Base-by-base conservation (phyloP, 805 yeast species). In the Ogataea methylovora region DNA sequence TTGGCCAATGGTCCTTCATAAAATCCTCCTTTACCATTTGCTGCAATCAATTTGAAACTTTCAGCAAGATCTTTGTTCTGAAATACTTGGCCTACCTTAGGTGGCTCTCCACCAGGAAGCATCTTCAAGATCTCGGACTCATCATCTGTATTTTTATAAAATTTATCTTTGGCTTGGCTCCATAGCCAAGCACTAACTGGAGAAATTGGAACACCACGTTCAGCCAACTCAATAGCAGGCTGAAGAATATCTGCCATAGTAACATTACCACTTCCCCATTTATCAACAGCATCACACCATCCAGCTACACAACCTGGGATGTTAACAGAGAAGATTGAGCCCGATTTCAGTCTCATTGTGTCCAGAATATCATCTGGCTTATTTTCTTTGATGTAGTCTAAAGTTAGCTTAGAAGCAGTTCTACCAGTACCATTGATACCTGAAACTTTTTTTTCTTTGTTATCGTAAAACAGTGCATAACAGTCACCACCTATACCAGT, bases 241-340 rank as follows among this genome's bases (percentile, higher is more conserved):
- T 67, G 64, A 23, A 79, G 55, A 21, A 79, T 65, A 38, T 82
- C 77, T 2, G 54, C 71, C 45, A 82, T 54, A 0, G 75, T 46
- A 10, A 83, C 73, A 7, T 72, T 73, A 2, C 83, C 82, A 19
- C 83, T 74, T 2, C 94, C 92, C 84, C 87, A 83, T 38, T 56
- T 61, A 27, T 73, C 76, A 25, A 71, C 58, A 3, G 84, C 71
- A 52, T 83, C 92, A 29, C 67, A 52, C 92, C 92, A 84, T 0
- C 85, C 90, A 5, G 85, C 84, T 31, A 82, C 67, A 2, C 85
- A 79, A 4, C 94, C 94, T 0, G 92, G 92, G 4, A 83, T 87
- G 33, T 77, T 79, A 7, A 79, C 73, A 0, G 80, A 58, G 38
- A 73, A 74, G 3, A 76, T 69, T 2, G 84, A 77, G 21, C 60